These are phyloP conservation scores for Cercospora zeae-maydis DNA, from an alignment of 2,329 filamentous ascomycete genomes.

Conservation along the genomic window DNA sequence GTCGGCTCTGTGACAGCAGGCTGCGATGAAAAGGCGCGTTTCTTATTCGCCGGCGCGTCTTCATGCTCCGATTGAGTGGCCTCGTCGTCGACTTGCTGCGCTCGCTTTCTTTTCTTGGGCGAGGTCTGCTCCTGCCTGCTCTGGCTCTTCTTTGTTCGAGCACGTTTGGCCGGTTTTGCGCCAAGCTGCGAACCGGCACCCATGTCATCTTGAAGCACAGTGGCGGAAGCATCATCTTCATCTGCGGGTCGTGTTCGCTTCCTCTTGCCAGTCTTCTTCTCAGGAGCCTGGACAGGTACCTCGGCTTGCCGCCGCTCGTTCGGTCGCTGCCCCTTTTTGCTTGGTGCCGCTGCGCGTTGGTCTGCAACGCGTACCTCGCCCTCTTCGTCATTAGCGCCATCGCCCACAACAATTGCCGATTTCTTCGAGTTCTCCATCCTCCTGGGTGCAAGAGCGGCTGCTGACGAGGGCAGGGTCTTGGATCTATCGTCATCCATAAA, in stretches of 20 bases:
- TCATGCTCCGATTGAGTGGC: neutral
- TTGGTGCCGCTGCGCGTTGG: neutral
- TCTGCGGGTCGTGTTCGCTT: neutral
- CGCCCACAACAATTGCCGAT: neutral
- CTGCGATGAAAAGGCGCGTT: neutral
- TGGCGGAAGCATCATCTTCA: neutral
- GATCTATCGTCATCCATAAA: neutral
- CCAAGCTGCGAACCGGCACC: neutral
- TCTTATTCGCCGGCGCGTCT: neutral
- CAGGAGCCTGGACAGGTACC: neutral
- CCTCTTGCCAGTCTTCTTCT: neutral
- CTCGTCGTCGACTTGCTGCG: neutral
- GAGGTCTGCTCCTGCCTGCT: neutral
- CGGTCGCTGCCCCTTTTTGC: neutral
- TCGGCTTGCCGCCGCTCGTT: neutral
- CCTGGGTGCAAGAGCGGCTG: neutral
- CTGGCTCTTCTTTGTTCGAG: neutral
- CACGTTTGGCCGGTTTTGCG: neutral
- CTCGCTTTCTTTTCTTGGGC: constrained; percentile 1
- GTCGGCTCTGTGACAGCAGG: neutral
- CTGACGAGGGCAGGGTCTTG: neutral
- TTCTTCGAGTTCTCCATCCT: neutral
- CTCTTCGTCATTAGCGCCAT: neutral
- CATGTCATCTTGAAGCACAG: neutral
- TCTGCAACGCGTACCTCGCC: neutral